A percentile compares a stretch with the other conserved stretches of the same genome.
phyloP scores from a whole-genome alignment of 441 rosid genomes.

The Gossypium trilobum region DNA sequence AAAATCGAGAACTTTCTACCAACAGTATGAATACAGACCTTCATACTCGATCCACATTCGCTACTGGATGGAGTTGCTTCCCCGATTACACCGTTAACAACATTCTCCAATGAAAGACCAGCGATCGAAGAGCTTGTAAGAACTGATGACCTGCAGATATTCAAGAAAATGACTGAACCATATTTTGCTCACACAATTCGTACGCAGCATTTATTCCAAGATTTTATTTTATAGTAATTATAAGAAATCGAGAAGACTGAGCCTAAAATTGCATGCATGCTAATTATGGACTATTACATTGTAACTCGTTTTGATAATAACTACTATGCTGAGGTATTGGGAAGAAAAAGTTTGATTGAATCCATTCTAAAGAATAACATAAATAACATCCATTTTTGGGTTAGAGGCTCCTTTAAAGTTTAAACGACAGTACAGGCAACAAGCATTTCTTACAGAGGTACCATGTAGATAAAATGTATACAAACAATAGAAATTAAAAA shows the following conservation, averaged over 20 bases:
- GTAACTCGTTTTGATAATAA: background rate
- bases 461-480: background rate
- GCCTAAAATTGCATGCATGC: background rate
- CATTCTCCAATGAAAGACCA: slow-evolving; percentile 58
- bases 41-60: slow-evolving; percentile 50
- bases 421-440: background rate
- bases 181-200: background rate
- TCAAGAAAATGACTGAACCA: slow-evolving; percentile 5
- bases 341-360: background rate
- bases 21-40: slow-evolving; percentile 39
- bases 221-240: background rate
- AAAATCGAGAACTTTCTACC: background rate
- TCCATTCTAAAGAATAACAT: background rate
- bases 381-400: background rate
- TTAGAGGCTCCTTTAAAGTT: background rate
- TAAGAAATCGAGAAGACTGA: background rate
- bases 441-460: background rate
- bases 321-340: background rate
- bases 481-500: background rate
- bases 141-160: slow-evolving; percentile 46
- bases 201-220: background rate
- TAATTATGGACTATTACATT: background rate
- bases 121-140: slow-evolving; percentile 39
- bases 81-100: slow-evolving; percentile 45
- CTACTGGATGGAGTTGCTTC: slow-evolving; percentile 50